Evolutionary conservation across 2,329 filamentous ascomycete genomes (phyloP).

Genomic region (Sporothrix variecibatus): DNA sequence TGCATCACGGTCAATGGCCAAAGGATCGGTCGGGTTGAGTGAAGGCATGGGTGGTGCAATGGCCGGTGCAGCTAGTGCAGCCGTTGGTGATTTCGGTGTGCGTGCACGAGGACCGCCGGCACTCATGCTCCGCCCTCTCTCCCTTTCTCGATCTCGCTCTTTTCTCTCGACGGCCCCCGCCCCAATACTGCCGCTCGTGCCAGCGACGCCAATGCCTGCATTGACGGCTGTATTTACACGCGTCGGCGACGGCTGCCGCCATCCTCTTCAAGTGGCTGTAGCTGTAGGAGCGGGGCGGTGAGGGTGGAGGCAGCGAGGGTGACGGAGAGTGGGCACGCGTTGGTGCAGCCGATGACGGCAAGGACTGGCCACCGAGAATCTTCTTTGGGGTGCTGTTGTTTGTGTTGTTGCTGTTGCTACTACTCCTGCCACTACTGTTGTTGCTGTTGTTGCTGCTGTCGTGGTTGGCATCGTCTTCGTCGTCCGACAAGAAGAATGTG

Average conservation of each 20-base stretch:
- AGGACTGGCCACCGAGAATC: background rate
- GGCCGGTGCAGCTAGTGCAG: background rate
- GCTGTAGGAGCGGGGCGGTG: slow-evolving; percentile 21
- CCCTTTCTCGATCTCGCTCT: background rate
- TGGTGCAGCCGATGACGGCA: background rate
- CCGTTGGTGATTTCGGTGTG: background rate
- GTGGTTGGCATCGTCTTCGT: slow-evolving; percentile 1
- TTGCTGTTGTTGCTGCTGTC: background rate
- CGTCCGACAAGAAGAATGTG: slow-evolving; percentile 16
- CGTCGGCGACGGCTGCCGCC: slow-evolving; percentile 18
- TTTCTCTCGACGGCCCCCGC: background rate
- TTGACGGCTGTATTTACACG: slow-evolving; percentile 17
- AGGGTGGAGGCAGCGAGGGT: background rate
- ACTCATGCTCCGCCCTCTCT: background rate
- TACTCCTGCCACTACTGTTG: background rate
- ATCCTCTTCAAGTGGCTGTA: slow-evolving; percentile 22
- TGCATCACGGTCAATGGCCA: slow-evolving; percentile 21
- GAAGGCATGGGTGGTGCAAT: slow-evolving; percentile 4
- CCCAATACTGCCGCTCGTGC: background rate
- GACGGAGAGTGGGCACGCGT: background rate
- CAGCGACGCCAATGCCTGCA: slow-evolving; percentile 12
- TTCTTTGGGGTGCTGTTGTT: background rate
- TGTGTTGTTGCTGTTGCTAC: background rate
- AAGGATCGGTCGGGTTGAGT: background rate
- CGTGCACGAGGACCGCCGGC: background rate